Evolutionary conservation across 352 stramenopile genomes (phyloP), one percentile per base, ranked within the genome.

Genomic region (Globisporangium nunn): DNA sequence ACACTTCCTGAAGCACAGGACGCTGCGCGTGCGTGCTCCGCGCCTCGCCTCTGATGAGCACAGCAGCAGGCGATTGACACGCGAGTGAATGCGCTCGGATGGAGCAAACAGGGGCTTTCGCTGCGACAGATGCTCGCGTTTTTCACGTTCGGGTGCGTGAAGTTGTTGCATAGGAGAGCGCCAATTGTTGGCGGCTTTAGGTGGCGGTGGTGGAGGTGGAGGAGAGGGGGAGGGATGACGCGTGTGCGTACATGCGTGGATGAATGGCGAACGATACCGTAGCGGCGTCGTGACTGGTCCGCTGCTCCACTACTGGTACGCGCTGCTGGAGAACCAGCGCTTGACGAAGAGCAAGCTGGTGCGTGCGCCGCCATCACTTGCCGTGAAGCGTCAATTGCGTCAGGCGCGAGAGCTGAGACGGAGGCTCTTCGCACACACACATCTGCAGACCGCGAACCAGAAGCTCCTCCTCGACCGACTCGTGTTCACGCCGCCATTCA

Each of bases 391-490:
- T 37, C 41, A 17, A 28, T 47, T 14, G 41, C 41, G 41, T 47
- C 23, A 23, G 41, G 18, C 23, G 41, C 6, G 18, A 23, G 43
- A 8, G 17, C 44, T 49, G 44, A 28, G 28, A 31, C 31, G 44
- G 11, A 1, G n/a, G 18, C 18, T 3, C 5, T 12, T 49, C 39
- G 29, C 17, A 23, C 1, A 23, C 23, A 23, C 23, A 23, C 49
- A 12, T 41, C 1, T 28, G 40, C 61, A 90, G 80, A 86, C 77
- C 0, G 62, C 77, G n/a, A 90, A 85, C 70, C 81, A 86, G 52
- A 90, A 90, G 63, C 69, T 90, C 5, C 37, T 88, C 8, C 61
- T 88, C 11, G 80, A 90, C 52, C 80, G 80, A 45, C 57, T 90
- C 11, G 23, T 85, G 31, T 81, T 81, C 64, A 88, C 80, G 14